These are phyloP conservation scores for Geranium brycei DNA, from an alignment of 345 rosid species.

Conservation along the genomic window DNA sequence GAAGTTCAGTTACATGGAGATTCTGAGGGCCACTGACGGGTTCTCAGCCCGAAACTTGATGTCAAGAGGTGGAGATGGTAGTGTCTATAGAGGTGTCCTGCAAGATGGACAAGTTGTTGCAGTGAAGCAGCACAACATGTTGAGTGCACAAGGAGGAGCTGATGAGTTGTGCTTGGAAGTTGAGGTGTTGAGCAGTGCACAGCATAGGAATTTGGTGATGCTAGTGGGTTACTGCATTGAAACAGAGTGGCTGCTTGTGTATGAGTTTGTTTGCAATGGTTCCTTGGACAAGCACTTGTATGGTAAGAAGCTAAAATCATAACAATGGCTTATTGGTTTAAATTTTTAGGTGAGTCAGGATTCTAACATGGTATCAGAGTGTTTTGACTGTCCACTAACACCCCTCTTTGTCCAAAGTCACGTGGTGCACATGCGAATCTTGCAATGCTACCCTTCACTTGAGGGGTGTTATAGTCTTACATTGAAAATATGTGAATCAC, in stretches of 20 bases:
- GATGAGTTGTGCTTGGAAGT: slow-evolving; percentile 51
- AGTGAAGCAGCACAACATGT: slow-evolving; percentile 38
- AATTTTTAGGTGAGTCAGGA: too few relatives aligned
- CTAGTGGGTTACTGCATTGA: slow-evolving; percentile 52
- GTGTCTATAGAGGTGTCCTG: slow-evolving; percentile 39
- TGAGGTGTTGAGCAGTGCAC: slow-evolving; percentile 56
- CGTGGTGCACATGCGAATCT: too few relatives aligned
- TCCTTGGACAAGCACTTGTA: slow-evolving; percentile 53
- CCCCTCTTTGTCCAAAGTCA: too few relatives aligned
- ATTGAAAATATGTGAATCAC: too few relatives aligned
- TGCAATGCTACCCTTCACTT: too few relatives aligned
- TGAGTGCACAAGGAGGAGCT: slow-evolving; percentile 40
- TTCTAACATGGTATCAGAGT: too few relatives aligned
- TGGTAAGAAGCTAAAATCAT: slow-evolving; percentile 18
- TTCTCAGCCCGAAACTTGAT: slow-evolving; percentile 35
- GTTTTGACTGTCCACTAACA: too few relatives aligned
- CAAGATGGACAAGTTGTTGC: slow-evolving; percentile 47
- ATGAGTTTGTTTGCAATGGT: slow-evolving; percentile 52
- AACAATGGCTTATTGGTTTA: not conserved
- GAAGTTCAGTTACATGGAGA: slow-evolving; percentile 32
- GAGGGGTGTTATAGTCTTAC: too few relatives aligned
- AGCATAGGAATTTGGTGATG: slow-evolving; percentile 55
- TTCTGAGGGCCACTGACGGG: slow-evolving; percentile 36
- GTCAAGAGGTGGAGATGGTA: slow-evolving; percentile 49
- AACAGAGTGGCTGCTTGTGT: slow-evolving; percentile 44